A percentile compares a stretch with the other conserved stretches of the same genome.
phyloP scores from a whole-genome alignment of 177 flowering plant species.

The Vitis hybrid region DNA sequence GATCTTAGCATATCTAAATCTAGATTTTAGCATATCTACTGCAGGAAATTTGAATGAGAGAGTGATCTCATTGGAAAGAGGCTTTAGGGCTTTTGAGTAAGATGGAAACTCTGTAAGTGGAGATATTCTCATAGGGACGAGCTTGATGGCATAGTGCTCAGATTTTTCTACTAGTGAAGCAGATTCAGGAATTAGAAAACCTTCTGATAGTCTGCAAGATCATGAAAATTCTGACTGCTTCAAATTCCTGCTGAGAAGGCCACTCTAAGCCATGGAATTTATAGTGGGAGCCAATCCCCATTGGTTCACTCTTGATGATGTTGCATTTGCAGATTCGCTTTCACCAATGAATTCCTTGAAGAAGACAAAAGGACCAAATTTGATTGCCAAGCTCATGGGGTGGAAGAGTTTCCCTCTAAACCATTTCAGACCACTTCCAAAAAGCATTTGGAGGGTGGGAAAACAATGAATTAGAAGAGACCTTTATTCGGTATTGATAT shows the following conservation, averaged over 20 bases:
- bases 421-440: constrained; percentile 15
- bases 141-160: constrained; percentile 1
- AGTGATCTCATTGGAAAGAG: constrained; percentile 22
- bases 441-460: constrained; percentile 25
- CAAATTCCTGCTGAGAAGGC: constrained; percentile 35
- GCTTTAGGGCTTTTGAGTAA: not conserved
- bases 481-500: constrained; percentile 41
- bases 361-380: constrained; percentile 37
- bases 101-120: too few relatives aligned
- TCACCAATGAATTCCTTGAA: too few relatives aligned
- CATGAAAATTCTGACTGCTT: constrained; percentile 15
- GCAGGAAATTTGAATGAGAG: constrained; percentile 11
- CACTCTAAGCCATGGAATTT: too few relatives aligned
- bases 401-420: constrained; percentile 54
- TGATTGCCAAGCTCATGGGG: constrained; percentile 93
- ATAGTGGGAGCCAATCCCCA: constrained; percentile 37
- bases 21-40: constrained; percentile 15
- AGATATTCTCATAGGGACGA: not conserved
- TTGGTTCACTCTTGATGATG: constrained; percentile 20
- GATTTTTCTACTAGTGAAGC: constrained; percentile 12
- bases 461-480: constrained; percentile 14
- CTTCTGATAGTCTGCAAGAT: constrained; percentile 15
- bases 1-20: constrained; percentile 20
- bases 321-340: constrained; percentile 14
- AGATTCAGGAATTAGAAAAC: constrained; percentile 6